phyloP scores from a whole-genome alignment of 495 filamentous ascomycete species.

The Rhizodiscina lignyota region DNA sequence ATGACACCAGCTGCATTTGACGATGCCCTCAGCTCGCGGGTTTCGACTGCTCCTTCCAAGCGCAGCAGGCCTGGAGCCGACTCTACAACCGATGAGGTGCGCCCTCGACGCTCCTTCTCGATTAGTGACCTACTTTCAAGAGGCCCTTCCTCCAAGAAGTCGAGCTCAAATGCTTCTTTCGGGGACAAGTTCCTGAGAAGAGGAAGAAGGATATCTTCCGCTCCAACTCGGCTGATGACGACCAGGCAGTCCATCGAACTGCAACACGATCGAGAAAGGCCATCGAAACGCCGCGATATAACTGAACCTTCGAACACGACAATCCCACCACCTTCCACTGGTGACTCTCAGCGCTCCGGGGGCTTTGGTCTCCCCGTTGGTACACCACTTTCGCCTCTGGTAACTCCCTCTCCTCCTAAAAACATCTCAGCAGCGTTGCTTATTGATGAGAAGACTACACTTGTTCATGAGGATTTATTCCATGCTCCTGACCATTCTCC shows the following conservation, averaged over 20 bases:
- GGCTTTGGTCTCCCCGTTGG: too few relatives aligned
- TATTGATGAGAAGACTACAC: slow-evolving; percentile 11
- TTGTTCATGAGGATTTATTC: too few relatives aligned
- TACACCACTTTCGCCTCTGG: too few relatives aligned
- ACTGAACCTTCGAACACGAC: too few relatives aligned
- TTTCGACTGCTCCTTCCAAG: neutral
- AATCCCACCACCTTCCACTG: too few relatives aligned
- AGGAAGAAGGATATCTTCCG: slow-evolving; percentile 10
- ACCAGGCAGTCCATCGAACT: slow-evolving; percentile 10
- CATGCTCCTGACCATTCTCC: slow-evolving; percentile 5
- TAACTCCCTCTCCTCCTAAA: too few relatives aligned
- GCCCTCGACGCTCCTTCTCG: slow-evolving; percentile 22
- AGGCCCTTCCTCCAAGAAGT: slow-evolving; percentile 14
- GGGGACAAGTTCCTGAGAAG: slow-evolving; percentile 8
- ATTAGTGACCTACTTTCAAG: slow-evolving; percentile 19
- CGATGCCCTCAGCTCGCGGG: neutral
- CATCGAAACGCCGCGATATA: slow-evolving; percentile 18
- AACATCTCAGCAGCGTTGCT: too few relatives aligned
- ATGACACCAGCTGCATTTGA: slow-evolving; percentile 11
- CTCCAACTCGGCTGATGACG: slow-evolving; percentile 16
- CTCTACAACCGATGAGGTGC: neutral
- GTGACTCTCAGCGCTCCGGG: too few relatives aligned
- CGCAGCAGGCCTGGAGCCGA: neutral
- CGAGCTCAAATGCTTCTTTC: slow-evolving; percentile 10
- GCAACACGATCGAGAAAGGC: slow-evolving; percentile 9